Percentiles rank a stretch among this genome's conserved stretches.
phyloP scores from a whole-genome alignment of 192 early-diverging fungal genomes.

The Anaeromyces robustus region DNA sequence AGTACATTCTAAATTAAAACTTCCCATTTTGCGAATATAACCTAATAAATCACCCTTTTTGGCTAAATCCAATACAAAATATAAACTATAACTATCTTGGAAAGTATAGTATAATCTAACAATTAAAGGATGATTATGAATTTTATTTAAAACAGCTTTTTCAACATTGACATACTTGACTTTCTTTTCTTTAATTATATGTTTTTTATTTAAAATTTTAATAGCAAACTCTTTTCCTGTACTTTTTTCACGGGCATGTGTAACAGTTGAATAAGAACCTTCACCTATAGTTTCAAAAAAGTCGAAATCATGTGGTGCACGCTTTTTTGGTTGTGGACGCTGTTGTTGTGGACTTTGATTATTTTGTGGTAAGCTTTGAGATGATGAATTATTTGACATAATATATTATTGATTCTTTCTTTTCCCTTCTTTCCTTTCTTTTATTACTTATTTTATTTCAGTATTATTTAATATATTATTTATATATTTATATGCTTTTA shows the following conservation, averaged over 20 bases:
- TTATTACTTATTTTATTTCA: neutral
- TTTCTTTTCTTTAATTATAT: constrained; percentile 78
- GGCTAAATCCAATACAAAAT: constrained; percentile 84
- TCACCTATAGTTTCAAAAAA: constrained; percentile 77
- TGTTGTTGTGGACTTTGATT: neutral
- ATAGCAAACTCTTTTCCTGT: constrained; percentile 65
- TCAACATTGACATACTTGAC: constrained; percentile 85
- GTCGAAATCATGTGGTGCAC: constrained; percentile 5
- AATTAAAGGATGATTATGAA: constrained; percentile 71
- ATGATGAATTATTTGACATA: neutral
- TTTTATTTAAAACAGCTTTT: constrained; percentile 66
- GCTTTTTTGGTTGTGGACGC: neutral
- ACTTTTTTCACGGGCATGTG: constrained; percentile 55
- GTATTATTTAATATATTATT: too few relatives aligned
- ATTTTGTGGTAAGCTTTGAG: neutral
- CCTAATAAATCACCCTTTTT: constrained; percentile 81
- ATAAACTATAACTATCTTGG: constrained; percentile 75
- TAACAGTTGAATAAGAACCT: constrained; percentile 89
- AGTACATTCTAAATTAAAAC: constrained; percentile 53
- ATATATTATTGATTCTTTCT: too few relatives aligned
- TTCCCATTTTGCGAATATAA: constrained; percentile 49
- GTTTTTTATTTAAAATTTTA: constrained; percentile 56
- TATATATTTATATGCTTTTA: too few relatives aligned
- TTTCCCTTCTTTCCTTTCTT: too few relatives aligned
- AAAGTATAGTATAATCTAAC: constrained; percentile 91